Base-by-base conservation (phyloP, 164 flowering plant genomes). In the Tetrastigma voinierianum region DNA sequence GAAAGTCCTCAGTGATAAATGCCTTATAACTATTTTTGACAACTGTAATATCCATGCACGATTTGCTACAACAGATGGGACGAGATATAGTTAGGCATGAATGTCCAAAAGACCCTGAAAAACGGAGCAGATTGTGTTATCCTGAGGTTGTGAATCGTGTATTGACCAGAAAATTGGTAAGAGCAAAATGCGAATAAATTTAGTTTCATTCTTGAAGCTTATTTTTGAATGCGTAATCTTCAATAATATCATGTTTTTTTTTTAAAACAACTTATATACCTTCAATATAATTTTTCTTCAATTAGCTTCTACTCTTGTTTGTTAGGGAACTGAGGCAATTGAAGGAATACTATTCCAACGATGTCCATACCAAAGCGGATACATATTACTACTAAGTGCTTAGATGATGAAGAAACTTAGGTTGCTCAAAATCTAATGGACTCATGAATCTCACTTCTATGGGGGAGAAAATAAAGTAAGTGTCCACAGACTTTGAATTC, bases 1-100 rank as follows among this genome's bases (percentile, higher is more conserved):
- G 8, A 9, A 21, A n/a, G n/a, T 17, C 18, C 68, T 70, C 14
- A 13, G 25, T 12, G 62, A 25, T 18, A 63, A 48, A 21, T 56
- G 21, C 11, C 53, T 68, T 5, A 1, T 61, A 17, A 43, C 44
- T 21, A 40, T 61, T 0, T 21, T 48, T n/a, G n/a, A 43, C 32
- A 40, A 49, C 1, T n/a, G 18, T 9, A 19, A 49, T 68, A 19
- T 9, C 25, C 9, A 60, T 68, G 65, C 65, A 68, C 52, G 25
- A 61, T 25, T 15, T 59, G 47, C 8, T 68, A 1, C 46, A 61
- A 49, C 55, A 68, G 9, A 68, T 68, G 70, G 70, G 70, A 18
- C 57, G 64, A 48, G 63, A 67, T 0, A 67, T 67, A 47, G 70
- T 57, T 57, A 23, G 43, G 12, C 21, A 59, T 10, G 53, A 23